Evolutionary conservation across 768 basidiomycete species (phyloP).

Genomic region (Termitomyces sp.): DNA sequence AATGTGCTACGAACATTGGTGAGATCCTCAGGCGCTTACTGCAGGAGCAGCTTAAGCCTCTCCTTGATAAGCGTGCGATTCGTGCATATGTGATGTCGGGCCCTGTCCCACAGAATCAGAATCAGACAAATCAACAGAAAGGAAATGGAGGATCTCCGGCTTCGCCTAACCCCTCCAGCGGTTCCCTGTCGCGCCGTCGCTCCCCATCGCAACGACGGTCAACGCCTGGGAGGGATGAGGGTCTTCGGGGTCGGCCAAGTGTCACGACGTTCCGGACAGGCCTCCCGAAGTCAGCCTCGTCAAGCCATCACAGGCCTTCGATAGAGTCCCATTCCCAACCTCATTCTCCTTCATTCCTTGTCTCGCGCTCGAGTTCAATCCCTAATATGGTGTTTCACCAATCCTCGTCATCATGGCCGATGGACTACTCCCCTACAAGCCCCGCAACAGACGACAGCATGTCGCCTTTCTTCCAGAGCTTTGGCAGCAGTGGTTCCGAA

Average conservation of each 20-base stretch:
- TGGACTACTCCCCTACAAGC: slow-evolving; percentile 4
- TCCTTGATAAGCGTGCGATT: slow-evolving; percentile 30
- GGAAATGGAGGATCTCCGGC: not conserved
- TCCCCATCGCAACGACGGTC: slow-evolving; percentile 10
- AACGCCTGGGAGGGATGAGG: slow-evolving; percentile 2
- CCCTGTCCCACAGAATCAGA: not conserved
- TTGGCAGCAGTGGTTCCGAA: not conserved
- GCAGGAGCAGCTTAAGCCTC: slow-evolving; percentile 37
- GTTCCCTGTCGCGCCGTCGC: slow-evolving; percentile 1
- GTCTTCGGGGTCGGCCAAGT: not conserved
- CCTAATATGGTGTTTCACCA: slow-evolving; percentile 1
- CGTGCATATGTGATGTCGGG: not conserved
- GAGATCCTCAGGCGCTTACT: slow-evolving; percentile 42
- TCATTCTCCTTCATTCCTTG: slow-evolving; percentile 7
- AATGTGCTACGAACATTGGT: slow-evolving; percentile 46
- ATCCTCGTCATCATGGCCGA: slow-evolving; percentile 3
- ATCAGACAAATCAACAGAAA: not conserved
- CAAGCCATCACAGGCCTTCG: slow-evolving; percentile 7
- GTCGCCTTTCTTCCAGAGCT: not conserved
- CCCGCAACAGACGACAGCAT: not conserved
- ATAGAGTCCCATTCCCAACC: slow-evolving; percentile 6
- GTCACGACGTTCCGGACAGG: not conserved
- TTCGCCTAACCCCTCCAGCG: not conserved
- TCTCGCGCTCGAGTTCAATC: not conserved
- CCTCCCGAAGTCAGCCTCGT: not conserved